Evolutionary conservation across 2,329 filamentous ascomycete species (phyloP).

Genomic region (Colletotrichum sojae): DNA sequence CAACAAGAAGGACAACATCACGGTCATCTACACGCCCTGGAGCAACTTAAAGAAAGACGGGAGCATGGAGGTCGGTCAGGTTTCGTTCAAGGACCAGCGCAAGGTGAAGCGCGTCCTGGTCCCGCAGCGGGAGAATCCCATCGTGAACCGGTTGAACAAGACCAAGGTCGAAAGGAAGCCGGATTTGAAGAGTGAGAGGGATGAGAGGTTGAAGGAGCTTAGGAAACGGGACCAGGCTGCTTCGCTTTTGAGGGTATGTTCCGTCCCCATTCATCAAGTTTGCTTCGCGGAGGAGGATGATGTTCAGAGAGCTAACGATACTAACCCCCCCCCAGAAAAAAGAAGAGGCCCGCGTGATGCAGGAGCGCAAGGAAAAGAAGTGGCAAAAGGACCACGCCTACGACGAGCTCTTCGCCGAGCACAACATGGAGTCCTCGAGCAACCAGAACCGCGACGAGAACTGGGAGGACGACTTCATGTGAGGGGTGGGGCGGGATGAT

Average conservation of each 20-base stretch:
- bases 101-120: slow-evolving; percentile 89
- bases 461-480: slow-evolving; percentile 96
- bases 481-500: slow-evolving; percentile 46
- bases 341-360: slow-evolving; percentile 79
- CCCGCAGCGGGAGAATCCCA: slow-evolving; percentile 83
- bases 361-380: slow-evolving; percentile 90
- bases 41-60: slow-evolving; percentile 96
- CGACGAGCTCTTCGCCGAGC: slow-evolving; percentile 89
- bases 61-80: slow-evolving; percentile 95
- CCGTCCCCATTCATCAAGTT: background rate
- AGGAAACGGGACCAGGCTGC: slow-evolving; percentile 79
- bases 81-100: slow-evolving; percentile 91
- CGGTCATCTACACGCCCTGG: slow-evolving; percentile 98
- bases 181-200: slow-evolving; percentile 85
- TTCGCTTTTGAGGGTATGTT: slow-evolving; percentile 70
- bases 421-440: slow-evolving; percentile 81
- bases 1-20: slow-evolving; percentile 99
- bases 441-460: slow-evolving; percentile 87
- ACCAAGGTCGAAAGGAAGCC: slow-evolving; percentile 91
- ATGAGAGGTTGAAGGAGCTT: slow-evolving; percentile 80
- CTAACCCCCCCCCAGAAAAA: slow-evolving; percentile 70
- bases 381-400: slow-evolving; percentile 99
- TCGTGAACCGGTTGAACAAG: slow-evolving; percentile 98
- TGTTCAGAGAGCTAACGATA: background rate
- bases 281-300: background rate